These are phyloP conservation scores for Mitragyna speciosa DNA, from an alignment of 257 asterid genomes.

Conservation along the genomic window DNA sequence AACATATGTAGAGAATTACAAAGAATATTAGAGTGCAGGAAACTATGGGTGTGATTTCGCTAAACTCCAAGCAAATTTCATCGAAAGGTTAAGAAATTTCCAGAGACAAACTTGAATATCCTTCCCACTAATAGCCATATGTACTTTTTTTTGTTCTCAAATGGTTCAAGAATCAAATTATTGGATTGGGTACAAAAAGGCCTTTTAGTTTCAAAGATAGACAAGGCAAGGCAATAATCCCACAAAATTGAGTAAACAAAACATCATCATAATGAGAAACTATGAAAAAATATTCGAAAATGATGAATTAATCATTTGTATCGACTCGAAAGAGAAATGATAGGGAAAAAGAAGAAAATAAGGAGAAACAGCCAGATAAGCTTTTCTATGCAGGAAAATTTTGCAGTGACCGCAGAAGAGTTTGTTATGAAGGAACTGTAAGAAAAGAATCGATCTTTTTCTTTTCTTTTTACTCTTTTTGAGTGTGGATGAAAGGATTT, in stretches of 20 bases:
- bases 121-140: conserved; percentile 45
- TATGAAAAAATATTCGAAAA: neutral
- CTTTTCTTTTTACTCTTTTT: neutral
- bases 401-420: neutral
- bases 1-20: conserved; percentile 38
- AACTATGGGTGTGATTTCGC: conserved; percentile 41
- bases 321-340: neutral
- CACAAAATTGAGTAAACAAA: neutral
- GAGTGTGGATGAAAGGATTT: conserved; percentile 9
- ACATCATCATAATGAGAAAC: neutral
- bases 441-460: neutral
- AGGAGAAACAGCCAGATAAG: no score
- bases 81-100: conserved; percentile 34
- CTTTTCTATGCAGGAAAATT: no score
- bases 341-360: neutral
- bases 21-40: conserved; percentile 38
- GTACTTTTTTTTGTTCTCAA: neutral
- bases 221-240: neutral
- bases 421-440: neutral
- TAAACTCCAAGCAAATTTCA: conserved; percentile 26
- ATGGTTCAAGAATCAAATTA: neutral
- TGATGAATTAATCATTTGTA: neutral
- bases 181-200: no score
- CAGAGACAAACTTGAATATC: conserved; percentile 43
- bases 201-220: neutral